Evolutionary conservation across 768 basidiomycete genomes (phyloP).

Genomic region (Leccinum subgranulosum): DNA sequence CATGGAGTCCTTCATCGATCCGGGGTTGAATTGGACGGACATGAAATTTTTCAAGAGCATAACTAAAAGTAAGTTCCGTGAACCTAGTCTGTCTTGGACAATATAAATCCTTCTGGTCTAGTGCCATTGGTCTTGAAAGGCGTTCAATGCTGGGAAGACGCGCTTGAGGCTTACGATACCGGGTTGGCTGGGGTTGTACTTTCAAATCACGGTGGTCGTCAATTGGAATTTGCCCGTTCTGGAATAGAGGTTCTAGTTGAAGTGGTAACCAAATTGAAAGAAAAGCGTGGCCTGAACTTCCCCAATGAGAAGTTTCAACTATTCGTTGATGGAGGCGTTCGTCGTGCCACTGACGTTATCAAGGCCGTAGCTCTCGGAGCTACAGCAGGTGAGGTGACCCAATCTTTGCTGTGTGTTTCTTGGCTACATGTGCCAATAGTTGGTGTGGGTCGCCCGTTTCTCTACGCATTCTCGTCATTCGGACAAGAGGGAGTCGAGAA

Average conservation of each 20-base stretch:
- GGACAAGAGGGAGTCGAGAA: conserved; percentile 84
- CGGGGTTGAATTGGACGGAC: conserved; percentile 75
- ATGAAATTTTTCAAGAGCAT: conserved; percentile 70
- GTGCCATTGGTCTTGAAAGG: conserved; percentile 93
- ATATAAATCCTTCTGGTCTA: conserved; percentile 25
- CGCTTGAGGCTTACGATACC: conserved; percentile 76
- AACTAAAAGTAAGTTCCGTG: conserved; percentile 49
- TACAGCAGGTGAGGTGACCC: conserved; percentile 56
- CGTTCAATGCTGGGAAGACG: conserved; percentile 89
- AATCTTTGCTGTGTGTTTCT: not conserved
- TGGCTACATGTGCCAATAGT: conserved; percentile 39
- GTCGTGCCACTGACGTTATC: conserved; percentile 84
- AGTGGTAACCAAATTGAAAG: conserved; percentile 70
- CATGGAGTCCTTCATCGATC: conserved; percentile 88
- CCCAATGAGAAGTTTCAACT: conserved; percentile 81
- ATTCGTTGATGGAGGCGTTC: conserved; percentile 92
- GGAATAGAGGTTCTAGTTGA: conserved; percentile 90
- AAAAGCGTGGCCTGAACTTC: conserved; percentile 63
- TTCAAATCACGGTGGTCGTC: conserved; percentile 84
- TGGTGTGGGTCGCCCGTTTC: conserved; percentile 81
- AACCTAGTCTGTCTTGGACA: conserved; percentile 4
- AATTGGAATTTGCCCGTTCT: conserved; percentile 78
- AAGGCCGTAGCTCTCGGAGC: conserved; percentile 88
- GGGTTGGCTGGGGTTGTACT: conserved; percentile 76
- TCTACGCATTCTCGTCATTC: conserved; percentile 88